Percentiles rank a stretch among this genome's conserved stretches.
phyloP scores from a whole-genome alignment of 1,284 basidiomycete species.

The Chondrostereum purpureum region DNA sequence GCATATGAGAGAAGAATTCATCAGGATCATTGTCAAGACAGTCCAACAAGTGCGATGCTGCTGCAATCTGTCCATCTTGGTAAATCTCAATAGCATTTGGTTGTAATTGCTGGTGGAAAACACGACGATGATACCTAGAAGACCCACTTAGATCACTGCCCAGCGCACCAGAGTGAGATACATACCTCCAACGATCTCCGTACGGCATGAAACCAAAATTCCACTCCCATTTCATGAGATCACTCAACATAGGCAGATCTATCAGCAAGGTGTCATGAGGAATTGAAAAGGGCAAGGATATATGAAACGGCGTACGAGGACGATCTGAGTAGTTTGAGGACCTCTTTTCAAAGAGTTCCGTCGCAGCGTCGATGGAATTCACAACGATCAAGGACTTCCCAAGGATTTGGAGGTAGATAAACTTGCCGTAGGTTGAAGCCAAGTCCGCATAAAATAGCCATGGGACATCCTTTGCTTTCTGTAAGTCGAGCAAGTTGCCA shows the following conservation, averaged over 20 bases:
- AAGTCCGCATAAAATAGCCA: background rate
- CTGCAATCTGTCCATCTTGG: background rate
- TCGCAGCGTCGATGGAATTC: conserved; percentile 29
- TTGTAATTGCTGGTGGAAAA: conserved; percentile 18
- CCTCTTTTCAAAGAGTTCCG: conserved; percentile 42
- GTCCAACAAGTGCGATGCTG: background rate
- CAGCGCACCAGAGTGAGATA: background rate
- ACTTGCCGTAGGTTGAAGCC: background rate
- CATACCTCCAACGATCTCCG: conserved; percentile 2
- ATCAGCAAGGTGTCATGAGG: background rate
- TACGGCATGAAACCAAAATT: background rate
- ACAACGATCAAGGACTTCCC: conserved; percentile 25
- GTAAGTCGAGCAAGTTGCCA: background rate
- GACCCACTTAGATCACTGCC: background rate
- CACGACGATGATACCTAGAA: conserved; percentile 16
- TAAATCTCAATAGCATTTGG: conserved; percentile 2
- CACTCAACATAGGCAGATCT: conserved; percentile 2
- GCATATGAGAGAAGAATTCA: background rate
- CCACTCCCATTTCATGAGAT: conserved; percentile 3
- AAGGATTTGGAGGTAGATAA: background rate
- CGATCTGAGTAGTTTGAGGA: conserved; percentile 42
- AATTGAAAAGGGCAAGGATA: conserved; percentile 22
- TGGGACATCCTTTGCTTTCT: background rate
- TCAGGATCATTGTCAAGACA: background rate
- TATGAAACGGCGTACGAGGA: conserved; percentile 34